Evolutionary conservation across 2,329 filamentous ascomycete genomes (phyloP), one percentile per base, ranked within the genome.

Genomic region (Didymella pomorum): DNA sequence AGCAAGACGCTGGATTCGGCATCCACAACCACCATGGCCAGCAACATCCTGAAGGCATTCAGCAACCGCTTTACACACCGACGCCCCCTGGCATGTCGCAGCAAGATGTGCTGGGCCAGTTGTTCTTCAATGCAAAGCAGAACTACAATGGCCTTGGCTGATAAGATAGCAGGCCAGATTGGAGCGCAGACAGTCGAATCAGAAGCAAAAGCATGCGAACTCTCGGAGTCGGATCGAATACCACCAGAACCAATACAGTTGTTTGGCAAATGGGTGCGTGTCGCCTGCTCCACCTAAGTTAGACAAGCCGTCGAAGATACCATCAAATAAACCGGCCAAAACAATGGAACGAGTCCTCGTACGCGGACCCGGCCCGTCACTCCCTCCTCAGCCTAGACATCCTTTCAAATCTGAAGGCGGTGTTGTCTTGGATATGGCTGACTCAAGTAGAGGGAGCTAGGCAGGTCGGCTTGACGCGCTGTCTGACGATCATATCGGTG

Each of bases 1-100:
- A 79, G 26, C 78, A 82, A 49, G 83, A 85, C 63, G 79, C 82
- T 52, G 81, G 70, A 11, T 84, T 80, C 76, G 83, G 79, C 67
- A 76, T 83, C 14, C 78, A 80, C 47, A 14, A 52, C 33, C 58
- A 53, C 18, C 53, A 61, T 46, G 45, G 28, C 35, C 58, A 60
- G 37, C 47, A 44, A 1, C 26, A 23, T 18, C 44, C 31, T 8
- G 37, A 44, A 20, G 37, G 48, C 42, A 16, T 43, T 14, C 55
- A 58, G 10, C 63, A 65, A 9, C 61, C 63, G 14, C 50, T 16
- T 11, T 71, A 70, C 54, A 28, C 48, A 16, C 51, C 65, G 3
- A 62, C 56, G 16, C 61, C 60, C 9, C 63, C 68, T 41, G 66
- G 63, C 20, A 60, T 63, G 45, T 56, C 63, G 20, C 65, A 69